Base-by-base conservation (phyloP, 768 basidiomycete species). In the Pulveroboletus ravenelii region DNA sequence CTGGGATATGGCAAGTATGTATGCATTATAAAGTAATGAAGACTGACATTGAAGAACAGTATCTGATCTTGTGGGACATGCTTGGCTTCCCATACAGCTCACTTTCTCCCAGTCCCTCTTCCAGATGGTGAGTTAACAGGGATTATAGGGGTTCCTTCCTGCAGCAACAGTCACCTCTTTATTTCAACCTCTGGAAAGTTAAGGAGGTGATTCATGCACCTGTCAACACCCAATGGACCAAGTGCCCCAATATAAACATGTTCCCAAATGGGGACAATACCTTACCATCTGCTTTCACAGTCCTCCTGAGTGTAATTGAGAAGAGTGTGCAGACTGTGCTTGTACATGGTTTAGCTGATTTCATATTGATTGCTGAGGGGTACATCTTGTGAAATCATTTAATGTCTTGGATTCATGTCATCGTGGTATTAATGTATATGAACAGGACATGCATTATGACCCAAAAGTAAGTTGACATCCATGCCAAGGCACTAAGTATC, bases 281-380 rank as follows among this genome's bases (percentile, higher is more conserved):
- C 52, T 67, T 77, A 3, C 85, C 85, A 0, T 74, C 85, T 8
- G 76, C 78, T 0, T 73, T 87, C 45, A 79, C 74, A 5, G 84
- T 88, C 1, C 72, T 89, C 4, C 85, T 87, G 6, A 82, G 72
- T 53, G 85, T 87, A 47, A 89, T 89, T 47, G 84, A 87, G 67
- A 87, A 86, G 73, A 87, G 73, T 63, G 70, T 79, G 47, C 73
- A 84, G 45, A 78, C 10, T n/a, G n/a, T n/a, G n/a, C n/a, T n/a
- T n/a, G n/a, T n/a, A n/a, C n/a, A n/a, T n/a, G n/a, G n/a, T n/a
- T n/a, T n/a, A n/a, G n/a, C n/a, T n/a, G n/a, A n/a, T n/a, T n/a
- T n/a, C n/a, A n/a, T n/a, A n/a, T n/a, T n/a, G n/a, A n/a, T n/a
- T n/a, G n/a, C n/a, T n/a, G n/a, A n/a, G n/a, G n/a, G n/a, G n/a